Evolutionary conservation across 495 filamentous ascomycete genomes (phyloP), one percentile per base, ranked within the genome.

Genomic region (Hyaloscypha hepaticicola): DNA sequence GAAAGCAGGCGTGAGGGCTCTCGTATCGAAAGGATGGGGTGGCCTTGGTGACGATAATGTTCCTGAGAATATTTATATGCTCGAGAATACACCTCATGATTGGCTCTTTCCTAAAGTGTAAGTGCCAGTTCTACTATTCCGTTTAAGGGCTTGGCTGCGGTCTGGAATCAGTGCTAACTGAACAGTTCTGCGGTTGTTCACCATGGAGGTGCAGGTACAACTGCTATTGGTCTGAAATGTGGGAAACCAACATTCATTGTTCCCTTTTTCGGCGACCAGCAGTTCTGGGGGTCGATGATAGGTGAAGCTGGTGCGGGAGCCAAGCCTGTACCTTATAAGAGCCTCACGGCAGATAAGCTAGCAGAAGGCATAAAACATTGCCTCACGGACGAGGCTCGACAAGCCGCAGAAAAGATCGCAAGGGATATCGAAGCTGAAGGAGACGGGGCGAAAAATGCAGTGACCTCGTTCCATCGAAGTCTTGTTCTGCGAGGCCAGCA

Each of bases 281-380:
- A 85, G 19, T 95, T 95, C 73, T 96, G 92, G 92, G 91, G 90
- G 11, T 74, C 80, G 5, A 92, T 92, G 85, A 80, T 93, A 3
- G 82, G 82, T 0, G 78, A 77, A 24, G 81, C 86, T 2, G 83
- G 84, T 3, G 90, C 90, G 16, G 91, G 91, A 1, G 83, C 89
- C 1, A 74, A 80, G 28, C 86, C 90, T 1, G 83, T 93, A n/a
- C 89, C 88, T 0, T 88, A 92, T 74, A 91, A 90, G 70, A 77
- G 79, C 1, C 74, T 95, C 0, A 88, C 78, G 3, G 79, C 78
- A 0, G 83, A 90, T 34, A 83, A 80, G 27, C 77, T 91, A 2
- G 87, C 84, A 16, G 84, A 88, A 11, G 91, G 88, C 0, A 93
- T 95, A 66, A 80, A 77, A 67, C 83, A 85, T 68, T 88, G 87